Percentiles rank a stretch among this genome's conserved stretches.
Evolutionary conservation across 805 yeast genomes (phyloP).

Genomic region (Starmerella stellata): DNA sequence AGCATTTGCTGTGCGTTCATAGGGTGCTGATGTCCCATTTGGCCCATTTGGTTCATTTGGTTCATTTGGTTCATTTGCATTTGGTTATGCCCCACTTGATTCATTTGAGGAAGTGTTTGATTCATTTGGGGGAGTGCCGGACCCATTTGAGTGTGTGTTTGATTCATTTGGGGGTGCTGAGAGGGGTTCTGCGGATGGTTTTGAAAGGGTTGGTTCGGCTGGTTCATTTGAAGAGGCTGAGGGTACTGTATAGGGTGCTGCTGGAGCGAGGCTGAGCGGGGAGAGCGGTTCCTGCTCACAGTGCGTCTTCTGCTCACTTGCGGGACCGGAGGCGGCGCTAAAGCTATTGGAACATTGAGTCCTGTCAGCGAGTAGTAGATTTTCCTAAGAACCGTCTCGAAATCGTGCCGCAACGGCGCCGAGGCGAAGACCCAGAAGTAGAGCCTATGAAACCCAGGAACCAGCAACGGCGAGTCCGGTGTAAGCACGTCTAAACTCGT

Average conservation of each 20-base stretch:
- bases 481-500: conserved; percentile 36
- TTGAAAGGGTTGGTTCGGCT: too few relatives aligned
- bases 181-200: too few relatives aligned
- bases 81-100: too few relatives aligned
- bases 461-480: conserved; percentile 21
- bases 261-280: background rate
- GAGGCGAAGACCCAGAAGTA: conserved; percentile 68
- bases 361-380: conserved; percentile 31
- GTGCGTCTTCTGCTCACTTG: conserved; percentile 6
- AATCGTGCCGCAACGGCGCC: conserved; percentile 40
- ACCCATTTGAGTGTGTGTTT: too few relatives aligned
- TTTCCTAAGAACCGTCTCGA: conserved; percentile 35
- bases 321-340: conserved; percentile 7
- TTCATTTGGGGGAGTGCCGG: too few relatives aligned
- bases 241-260: background rate
- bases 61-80: too few relatives aligned
- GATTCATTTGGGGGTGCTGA: too few relatives aligned
- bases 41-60: too few relatives aligned
- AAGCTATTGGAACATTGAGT: background rate
- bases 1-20: too few relatives aligned
- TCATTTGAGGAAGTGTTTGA: too few relatives aligned
- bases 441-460: conserved; percentile 48
- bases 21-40: too few relatives aligned
- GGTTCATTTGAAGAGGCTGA: too few relatives aligned
- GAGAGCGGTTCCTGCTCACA: background rate